phyloP scores from a whole-genome alignment of 805 yeast species.

The Ogataea trehaloabstinens region DNA sequence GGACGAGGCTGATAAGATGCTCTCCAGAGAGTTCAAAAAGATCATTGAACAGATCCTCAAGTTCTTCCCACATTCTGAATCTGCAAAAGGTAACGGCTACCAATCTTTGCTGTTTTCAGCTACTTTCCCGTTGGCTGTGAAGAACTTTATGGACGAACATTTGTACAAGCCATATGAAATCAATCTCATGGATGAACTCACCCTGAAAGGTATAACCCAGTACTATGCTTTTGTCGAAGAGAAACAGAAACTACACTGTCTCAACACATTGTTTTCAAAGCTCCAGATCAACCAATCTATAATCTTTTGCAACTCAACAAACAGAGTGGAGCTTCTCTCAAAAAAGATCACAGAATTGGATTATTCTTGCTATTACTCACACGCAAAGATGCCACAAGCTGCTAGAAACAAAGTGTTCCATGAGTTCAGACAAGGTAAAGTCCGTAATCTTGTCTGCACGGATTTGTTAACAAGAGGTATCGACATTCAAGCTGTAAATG shows the following conservation, averaged over 20 bases:
- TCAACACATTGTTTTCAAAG: constrained; percentile 91
- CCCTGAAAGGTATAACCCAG: constrained; percentile 94
- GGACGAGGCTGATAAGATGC: constrained; percentile 99
- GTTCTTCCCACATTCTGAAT: constrained; percentile 61
- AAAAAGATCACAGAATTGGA: constrained; percentile 95
- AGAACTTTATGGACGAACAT: constrained; percentile 88
- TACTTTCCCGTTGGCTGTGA: constrained; percentile 93
- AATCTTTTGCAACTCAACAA: constrained; percentile 95
- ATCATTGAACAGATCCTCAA: constrained; percentile 83
- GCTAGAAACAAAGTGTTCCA: constrained; percentile 98
- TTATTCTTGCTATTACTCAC: constrained; percentile 94
- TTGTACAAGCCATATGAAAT: constrained; percentile 91
- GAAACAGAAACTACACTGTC: constrained; percentile 91
- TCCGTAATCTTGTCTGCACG: constrained; percentile 94
- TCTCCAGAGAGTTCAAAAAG: constrained; percentile 83
- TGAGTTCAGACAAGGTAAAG: constrained; percentile 97
- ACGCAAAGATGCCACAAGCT: constrained; percentile 95
- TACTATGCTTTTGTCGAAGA: constrained; percentile 98
- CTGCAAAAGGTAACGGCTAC: constrained; percentile 42
- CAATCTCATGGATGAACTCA: constrained; percentile 95
- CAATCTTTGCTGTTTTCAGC: constrained; percentile 92
- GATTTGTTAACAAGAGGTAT: constrained; percentile 97
- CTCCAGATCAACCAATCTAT: constrained; percentile 95
- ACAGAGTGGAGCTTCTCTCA: constrained; percentile 92
- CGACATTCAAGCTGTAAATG: constrained; percentile 98